Conservation (phyloP, 441 rosid genomes). For the Sinapis alba region DNA sequence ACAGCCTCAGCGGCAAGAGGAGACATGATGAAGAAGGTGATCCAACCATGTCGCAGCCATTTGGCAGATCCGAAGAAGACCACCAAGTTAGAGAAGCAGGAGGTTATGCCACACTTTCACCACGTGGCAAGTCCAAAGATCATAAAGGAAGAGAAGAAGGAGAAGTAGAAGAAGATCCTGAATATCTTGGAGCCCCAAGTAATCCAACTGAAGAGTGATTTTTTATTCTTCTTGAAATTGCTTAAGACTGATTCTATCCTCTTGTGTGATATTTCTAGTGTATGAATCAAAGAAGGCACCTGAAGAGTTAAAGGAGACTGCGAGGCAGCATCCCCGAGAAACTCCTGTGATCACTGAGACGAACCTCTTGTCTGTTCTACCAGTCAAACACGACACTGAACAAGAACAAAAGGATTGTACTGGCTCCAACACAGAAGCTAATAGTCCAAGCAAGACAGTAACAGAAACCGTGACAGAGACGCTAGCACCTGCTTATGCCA, state of each 20-base stretch:
- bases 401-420: constrained; percentile 30
- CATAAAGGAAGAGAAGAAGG: constrained; percentile 32
- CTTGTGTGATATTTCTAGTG: constrained; percentile 48
- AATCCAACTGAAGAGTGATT: not conserved
- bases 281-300: constrained; percentile 91
- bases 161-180: constrained; percentile 47
- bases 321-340: constrained; percentile 69
- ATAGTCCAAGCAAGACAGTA: constrained; percentile 42
- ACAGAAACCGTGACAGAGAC: constrained; percentile 45
- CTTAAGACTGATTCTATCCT: not conserved
- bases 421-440: constrained; percentile 31
- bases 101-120: constrained; percentile 39
- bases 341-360: constrained; percentile 53
- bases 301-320: constrained; percentile 52
- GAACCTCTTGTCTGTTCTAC: constrained; percentile 47
- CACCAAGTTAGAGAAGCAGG: constrained; percentile 34
- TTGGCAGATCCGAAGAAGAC: constrained; percentile 35
- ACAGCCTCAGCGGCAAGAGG: constrained; percentile 51
- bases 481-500: constrained; percentile 55
- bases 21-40: constrained; percentile 40
- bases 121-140: constrained; percentile 45
- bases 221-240: not conserved
- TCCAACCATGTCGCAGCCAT: constrained; percentile 41
- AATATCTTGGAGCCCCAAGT: constrained; percentile 74
- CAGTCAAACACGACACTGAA: constrained; percentile 9